Conservation (phyloP, 208 protist species). For the Trypanosoma rangeli region DNA sequence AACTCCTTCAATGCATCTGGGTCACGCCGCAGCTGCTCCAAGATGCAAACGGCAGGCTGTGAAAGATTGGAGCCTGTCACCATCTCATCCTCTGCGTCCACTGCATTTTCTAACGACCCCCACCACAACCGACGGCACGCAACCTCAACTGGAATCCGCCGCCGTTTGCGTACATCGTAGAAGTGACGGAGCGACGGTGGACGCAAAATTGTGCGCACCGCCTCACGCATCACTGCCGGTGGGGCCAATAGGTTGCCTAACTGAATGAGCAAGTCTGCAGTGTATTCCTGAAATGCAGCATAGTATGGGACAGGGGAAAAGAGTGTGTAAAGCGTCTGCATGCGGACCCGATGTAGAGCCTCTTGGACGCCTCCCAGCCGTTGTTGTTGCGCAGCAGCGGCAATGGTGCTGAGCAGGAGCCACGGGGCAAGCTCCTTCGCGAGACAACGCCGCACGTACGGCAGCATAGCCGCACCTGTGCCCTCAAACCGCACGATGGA, state of each 20-base stretch:
- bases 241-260: slow-evolving; percentile 27
- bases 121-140: slow-evolving; percentile 25
- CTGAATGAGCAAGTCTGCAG: slow-evolving; percentile 23
- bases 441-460: slow-evolving; percentile 43
- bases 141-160: slow-evolving; percentile 9
- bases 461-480: slow-evolving; percentile 15
- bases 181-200: slow-evolving; percentile 23
- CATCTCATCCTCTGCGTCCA: not conserved
- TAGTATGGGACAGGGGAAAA: slow-evolving; percentile 26
- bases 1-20: slow-evolving; percentile 7
- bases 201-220: slow-evolving; percentile 35
- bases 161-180: slow-evolving; percentile 17
- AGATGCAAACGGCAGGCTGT: not conserved
- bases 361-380: not conserved
- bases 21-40: slow-evolving; percentile 13
- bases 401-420: slow-evolving; percentile 28
- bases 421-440: slow-evolving; percentile 32
- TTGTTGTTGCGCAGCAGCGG: slow-evolving; percentile 10
- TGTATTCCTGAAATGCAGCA: slow-evolving; percentile 34
- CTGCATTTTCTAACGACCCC: slow-evolving; percentile 5
- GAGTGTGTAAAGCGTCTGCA: slow-evolving; percentile 29
- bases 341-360: not conserved
- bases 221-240: slow-evolving; percentile 26
- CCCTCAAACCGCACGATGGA: slow-evolving; percentile 60
- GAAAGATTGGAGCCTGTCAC: slow-evolving; percentile 1